These are phyloP conservation scores for Cystobasidium ongulense DNA, from an alignment of 768 basidiomycete genomes.

Conservation along the genomic window DNA sequence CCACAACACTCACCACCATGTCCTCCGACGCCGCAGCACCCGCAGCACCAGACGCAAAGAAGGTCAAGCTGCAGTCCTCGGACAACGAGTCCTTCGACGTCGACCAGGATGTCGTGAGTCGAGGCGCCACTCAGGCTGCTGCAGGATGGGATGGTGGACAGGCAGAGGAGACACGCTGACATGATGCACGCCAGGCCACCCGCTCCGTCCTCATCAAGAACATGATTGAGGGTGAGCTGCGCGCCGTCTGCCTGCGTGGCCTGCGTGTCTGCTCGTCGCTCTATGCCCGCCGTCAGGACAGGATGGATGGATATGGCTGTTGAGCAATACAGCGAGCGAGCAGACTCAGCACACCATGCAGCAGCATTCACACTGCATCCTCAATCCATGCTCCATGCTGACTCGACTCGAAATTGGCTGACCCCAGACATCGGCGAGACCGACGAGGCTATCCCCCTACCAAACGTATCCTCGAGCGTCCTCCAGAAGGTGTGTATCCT, in stretches of 20 bases:
- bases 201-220: conserved; percentile 96
- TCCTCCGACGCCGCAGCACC: conserved; percentile 9
- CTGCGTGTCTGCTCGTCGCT: not conserved
- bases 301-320: not conserved
- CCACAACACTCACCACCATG: not conserved
- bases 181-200: not conserved
- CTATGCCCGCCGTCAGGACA: not conserved
- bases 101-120: conserved; percentile 66
- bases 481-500: conserved; percentile 66
- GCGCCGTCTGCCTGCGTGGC: too few relatives aligned
- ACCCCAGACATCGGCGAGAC: conserved; percentile 78
- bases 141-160: too few relatives aligned
- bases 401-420: not conserved
- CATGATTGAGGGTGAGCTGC: conserved; percentile 90
- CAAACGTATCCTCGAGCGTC: conserved; percentile 85
- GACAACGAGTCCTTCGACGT: conserved; percentile 91
- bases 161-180: too few relatives aligned
- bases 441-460: conserved; percentile 86
- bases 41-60: conserved; percentile 30
- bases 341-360: too few relatives aligned
- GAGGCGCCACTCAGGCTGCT: not conserved
- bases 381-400: too few relatives aligned
- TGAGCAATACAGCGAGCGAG: not conserved
- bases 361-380: too few relatives aligned
- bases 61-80: conserved; percentile 44